phyloP scores from a whole-genome alignment of 495 filamentous ascomycete genomes.

The Trichodelitschia bisporula region DNA sequence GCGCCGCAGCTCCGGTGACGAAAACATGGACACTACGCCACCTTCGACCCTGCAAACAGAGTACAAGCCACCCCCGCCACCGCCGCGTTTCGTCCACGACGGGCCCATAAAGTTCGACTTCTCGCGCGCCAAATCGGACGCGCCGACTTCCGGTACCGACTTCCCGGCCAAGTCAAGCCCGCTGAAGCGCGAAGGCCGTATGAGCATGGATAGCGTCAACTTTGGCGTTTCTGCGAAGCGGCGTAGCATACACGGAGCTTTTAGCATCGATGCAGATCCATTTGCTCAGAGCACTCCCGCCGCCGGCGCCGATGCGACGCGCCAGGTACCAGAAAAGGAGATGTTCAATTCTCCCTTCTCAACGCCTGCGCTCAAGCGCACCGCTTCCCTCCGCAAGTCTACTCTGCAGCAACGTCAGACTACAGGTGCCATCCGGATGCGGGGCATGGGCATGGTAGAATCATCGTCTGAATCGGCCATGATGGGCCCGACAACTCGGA shows the following conservation, averaged over 20 bases:
- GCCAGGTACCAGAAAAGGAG: conserved; percentile 2
- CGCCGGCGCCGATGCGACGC: neutral
- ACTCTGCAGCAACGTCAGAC: conserved; percentile 55
- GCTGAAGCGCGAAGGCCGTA: conserved; percentile 73
- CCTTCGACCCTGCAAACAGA: conserved; percentile 1
- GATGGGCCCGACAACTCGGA: conserved; percentile 20
- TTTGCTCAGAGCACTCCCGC: conserved; percentile 2
- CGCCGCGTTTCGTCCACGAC: conserved; percentile 7
- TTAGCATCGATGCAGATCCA: conserved; percentile 27
- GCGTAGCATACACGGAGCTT: conserved; percentile 54
- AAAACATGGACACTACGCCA: conserved; percentile 11
- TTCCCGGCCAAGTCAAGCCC: conserved; percentile 49
- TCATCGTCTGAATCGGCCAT: conserved; percentile 22
- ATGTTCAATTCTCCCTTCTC: conserved; percentile 2
- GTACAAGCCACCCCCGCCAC: conserved; percentile 1
- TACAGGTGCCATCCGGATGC: conserved; percentile 5
- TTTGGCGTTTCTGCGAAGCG: conserved; percentile 73
- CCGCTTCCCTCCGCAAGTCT: conserved; percentile 37
- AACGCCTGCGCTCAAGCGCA: conserved; percentile 23
- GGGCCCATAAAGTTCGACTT: conserved; percentile 16
- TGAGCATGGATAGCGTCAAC: conserved; percentile 55
- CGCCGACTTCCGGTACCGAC: conserved; percentile 9
- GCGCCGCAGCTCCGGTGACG: conserved; percentile 21
- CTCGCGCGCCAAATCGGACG: conserved; percentile 6
- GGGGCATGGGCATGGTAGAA: conserved; percentile 6